A percentile compares a stretch with the other conserved stretches of the same genome.
Conservation (phyloP, 2,329 filamentous ascomycete genomes). For the Apiospora hydei region DNA sequence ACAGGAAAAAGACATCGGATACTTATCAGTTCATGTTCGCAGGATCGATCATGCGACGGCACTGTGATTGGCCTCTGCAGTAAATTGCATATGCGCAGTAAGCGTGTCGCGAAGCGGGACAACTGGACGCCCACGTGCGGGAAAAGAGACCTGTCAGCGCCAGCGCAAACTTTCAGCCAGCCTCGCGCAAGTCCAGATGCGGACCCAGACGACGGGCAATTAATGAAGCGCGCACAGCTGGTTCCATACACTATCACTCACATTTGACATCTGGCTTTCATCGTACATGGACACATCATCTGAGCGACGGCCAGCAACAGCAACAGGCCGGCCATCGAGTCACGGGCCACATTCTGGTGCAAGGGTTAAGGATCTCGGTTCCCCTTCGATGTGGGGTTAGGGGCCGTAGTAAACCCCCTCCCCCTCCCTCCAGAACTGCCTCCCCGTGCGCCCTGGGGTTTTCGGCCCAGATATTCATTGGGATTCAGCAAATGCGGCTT, state of each 20-base stretch:
- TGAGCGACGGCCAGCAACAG: neutral
- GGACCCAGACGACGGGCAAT: neutral
- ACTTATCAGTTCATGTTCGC: neutral
- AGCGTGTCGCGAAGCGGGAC: constrained; percentile 11
- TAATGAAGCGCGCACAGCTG: neutral
- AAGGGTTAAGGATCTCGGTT: constrained; percentile 17
- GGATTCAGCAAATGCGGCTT: constrained; percentile 2
- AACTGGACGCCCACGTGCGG: constrained; percentile 15
- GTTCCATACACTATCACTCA: neutral
- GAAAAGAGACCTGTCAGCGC: constrained; percentile 9
- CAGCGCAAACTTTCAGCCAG: constrained; percentile 5
- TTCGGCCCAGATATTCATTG: neutral
- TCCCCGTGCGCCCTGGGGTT: constrained; percentile 18
- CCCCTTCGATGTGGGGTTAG: constrained; percentile 6
- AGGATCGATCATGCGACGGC: constrained; percentile 10
- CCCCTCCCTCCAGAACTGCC: constrained; percentile 7
- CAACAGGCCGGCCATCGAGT: neutral
- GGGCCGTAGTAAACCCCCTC: neutral
- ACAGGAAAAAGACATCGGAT: neutral
- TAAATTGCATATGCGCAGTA: constrained; percentile 14
- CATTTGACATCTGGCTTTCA: neutral
- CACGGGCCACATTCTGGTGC: constrained; percentile 14
- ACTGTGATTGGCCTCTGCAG: constrained; percentile 5
- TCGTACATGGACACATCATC: neutral
- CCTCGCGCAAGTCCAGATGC: neutral